phyloP scores from a whole-genome alignment of 441 rosid species.

The Erodium texanum region DNA sequence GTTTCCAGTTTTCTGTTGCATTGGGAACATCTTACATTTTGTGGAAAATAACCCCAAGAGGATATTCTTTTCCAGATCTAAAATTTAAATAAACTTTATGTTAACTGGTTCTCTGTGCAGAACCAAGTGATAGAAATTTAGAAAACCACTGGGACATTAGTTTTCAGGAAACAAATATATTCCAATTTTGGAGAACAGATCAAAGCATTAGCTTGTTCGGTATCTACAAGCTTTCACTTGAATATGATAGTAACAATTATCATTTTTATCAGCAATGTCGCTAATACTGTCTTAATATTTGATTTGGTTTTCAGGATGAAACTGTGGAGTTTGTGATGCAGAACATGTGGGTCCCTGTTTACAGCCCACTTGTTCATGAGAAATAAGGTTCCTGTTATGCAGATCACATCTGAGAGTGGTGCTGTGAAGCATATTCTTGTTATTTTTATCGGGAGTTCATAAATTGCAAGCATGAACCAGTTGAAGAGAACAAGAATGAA shows the following conservation, averaged over 20 bases:
- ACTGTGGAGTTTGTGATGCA: constrained; percentile 49
- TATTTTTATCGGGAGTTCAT: neutral
- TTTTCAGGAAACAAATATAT: neutral
- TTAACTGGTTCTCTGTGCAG: neutral
- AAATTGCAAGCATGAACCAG: neutral
- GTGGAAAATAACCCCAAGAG: neutral
- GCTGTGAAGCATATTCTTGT: neutral
- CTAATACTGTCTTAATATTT: neutral
- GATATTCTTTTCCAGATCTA: neutral
- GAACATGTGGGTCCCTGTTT: constrained; percentile 88
- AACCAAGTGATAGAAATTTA: neutral
- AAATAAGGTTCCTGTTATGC: constrained; percentile 27
- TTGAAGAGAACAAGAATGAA: constrained; percentile 7
- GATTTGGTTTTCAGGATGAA: constrained; percentile 30
- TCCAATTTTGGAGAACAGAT: too few relatives aligned
- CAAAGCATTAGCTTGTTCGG: neutral
- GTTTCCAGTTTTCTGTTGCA: neutral
- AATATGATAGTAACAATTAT: neutral
- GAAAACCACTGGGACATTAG: neutral
- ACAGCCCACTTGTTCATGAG: constrained; percentile 90
- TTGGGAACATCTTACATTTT: neutral
- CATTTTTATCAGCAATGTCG: neutral
- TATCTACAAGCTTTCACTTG: neutral
- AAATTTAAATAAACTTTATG: neutral
- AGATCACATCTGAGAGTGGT: neutral